A percentile compares a stretch with the other conserved stretches of the same genome.
These are phyloP conservation scores for Dalbergia oliveri DNA, from an alignment of 306 rosid genomes.

Conservation along the genomic window DNA sequence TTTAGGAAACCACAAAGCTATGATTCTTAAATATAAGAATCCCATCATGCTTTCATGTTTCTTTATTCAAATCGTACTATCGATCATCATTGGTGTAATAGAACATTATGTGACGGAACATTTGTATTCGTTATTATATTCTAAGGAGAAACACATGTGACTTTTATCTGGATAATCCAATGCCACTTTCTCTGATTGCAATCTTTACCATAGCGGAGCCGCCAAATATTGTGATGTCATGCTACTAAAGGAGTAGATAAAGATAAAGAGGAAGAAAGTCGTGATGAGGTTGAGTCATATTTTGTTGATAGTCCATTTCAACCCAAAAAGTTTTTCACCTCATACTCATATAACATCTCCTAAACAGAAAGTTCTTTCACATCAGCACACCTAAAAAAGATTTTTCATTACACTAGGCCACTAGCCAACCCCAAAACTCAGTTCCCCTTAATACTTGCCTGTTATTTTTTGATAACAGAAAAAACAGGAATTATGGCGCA, in stretches of 20 bases:
- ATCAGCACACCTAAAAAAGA: background rate
- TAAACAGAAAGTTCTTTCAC: no score
- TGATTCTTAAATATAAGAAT: slow-evolving; percentile 12
- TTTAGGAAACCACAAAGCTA: slow-evolving; percentile 9
- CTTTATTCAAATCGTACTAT: background rate
- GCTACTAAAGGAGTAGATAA: background rate
- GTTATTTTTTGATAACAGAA: background rate
- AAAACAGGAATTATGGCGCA: background rate
- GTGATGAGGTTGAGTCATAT: background rate
- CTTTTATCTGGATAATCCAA: slow-evolving; percentile 36
- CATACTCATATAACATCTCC: background rate
- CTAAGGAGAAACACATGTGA: slow-evolving; percentile 15
- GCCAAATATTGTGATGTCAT: slow-evolving; percentile 20
- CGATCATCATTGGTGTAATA: no score
- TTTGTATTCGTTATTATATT: no score
- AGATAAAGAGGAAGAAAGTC: background rate
- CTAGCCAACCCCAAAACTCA: no score
- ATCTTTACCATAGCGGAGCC: slow-evolving; percentile 3
- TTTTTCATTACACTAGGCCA: background rate
- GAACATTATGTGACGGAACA: no score
- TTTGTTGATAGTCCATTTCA: slow-evolving; percentile 5
- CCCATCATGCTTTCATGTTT: slow-evolving; percentile 12
- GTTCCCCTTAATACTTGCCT: no score
- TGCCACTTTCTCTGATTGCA: slow-evolving; percentile 34
- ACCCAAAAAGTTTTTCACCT: background rate